Conservation (phyloP, 352 stramenopile genomes). For the Lagenidium giganteum region DNA sequence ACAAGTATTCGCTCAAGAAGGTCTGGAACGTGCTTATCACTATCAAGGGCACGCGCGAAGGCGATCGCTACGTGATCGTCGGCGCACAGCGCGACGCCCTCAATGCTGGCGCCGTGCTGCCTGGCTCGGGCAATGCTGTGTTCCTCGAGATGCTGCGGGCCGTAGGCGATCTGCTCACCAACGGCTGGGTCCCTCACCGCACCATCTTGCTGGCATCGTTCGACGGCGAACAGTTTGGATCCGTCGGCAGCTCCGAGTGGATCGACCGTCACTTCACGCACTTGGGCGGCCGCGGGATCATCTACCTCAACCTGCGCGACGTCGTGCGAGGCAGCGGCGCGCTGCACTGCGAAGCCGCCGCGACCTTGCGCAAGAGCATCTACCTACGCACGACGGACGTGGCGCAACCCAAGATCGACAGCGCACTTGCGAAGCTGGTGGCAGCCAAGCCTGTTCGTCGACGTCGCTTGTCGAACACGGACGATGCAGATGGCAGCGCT, state of each 20-base stretch:
- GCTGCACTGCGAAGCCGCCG: conserved; percentile 61
- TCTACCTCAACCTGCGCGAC: conserved; percentile 72
- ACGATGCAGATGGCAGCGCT: too few species aligned
- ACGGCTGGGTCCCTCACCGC: conserved; percentile 72
- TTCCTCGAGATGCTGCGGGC: conserved; percentile 67
- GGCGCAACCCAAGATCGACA: conserved; percentile 51
- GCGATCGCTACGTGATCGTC: conserved; percentile 76
- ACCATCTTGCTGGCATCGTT: conserved; percentile 76
- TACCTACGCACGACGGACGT: conserved; percentile 66
- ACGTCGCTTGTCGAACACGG: neutral
- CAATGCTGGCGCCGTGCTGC: conserved; percentile 53
- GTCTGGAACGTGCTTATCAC: conserved; percentile 80
- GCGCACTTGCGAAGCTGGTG: conserved; percentile 49
- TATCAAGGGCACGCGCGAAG: conserved; percentile 57
- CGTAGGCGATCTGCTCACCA: conserved; percentile 51
- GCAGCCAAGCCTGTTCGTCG: neutral
- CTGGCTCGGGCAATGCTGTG: conserved; percentile 72
- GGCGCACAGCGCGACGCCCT: conserved; percentile 61
- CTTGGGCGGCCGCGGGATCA: conserved; percentile 50
- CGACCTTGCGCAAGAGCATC: conserved; percentile 71
- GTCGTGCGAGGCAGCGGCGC: conserved; percentile 61
- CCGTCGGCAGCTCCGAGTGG: conserved; percentile 77
- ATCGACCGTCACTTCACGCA: conserved; percentile 65
- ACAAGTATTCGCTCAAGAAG: conserved; percentile 70
- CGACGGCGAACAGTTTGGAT: conserved; percentile 73